Conservation (phyloP, 2,329 filamentous ascomycete species). For the Talaromyces sp. region DNA sequence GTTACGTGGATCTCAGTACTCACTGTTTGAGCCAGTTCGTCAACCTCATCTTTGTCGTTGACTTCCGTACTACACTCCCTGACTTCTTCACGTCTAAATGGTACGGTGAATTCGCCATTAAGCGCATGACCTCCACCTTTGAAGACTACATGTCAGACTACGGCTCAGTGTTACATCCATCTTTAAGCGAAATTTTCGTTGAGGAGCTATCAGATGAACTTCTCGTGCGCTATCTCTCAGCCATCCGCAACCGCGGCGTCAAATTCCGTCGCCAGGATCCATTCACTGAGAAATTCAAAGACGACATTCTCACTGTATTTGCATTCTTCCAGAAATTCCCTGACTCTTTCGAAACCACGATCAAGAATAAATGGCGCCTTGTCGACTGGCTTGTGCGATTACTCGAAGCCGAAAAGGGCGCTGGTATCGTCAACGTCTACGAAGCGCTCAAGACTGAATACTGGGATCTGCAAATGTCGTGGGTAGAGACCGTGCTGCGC, state of each 20-base stretch:
- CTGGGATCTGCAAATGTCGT: conserved; percentile 91
- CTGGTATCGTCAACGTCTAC: conserved; percentile 72
- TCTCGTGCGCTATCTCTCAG: conserved; percentile 76
- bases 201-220: conserved; percentile 92
- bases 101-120: conserved; percentile 84
- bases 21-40: conserved; percentile 89
- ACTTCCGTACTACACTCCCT: conserved; percentile 77
- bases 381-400: conserved; percentile 80
- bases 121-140: conserved; percentile 90
- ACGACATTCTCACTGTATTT: conserved; percentile 87
- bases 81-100: conserved; percentile 89
- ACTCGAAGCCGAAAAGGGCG: conserved; percentile 70
- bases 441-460: conserved; percentile 79
- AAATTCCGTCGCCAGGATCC: conserved; percentile 84
- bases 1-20: conserved; percentile 91
- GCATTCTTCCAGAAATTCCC: conserved; percentile 76
- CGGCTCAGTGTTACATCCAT: conserved; percentile 76
- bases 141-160: conserved; percentile 94
- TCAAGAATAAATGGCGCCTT: conserved; percentile 90
- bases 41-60: conserved; percentile 80
- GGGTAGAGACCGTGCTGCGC: conserved; percentile 90
- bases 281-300: conserved; percentile 88
- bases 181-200: conserved; percentile 83
- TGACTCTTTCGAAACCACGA: conserved; percentile 65
- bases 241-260: conserved; percentile 83